Percentiles rank a stretch among this genome's conserved stretches.
These are phyloP conservation scores for Tolypocladium capitatum DNA, from an alignment of 2,329 filamentous ascomycete genomes.

Conservation along the genomic window DNA sequence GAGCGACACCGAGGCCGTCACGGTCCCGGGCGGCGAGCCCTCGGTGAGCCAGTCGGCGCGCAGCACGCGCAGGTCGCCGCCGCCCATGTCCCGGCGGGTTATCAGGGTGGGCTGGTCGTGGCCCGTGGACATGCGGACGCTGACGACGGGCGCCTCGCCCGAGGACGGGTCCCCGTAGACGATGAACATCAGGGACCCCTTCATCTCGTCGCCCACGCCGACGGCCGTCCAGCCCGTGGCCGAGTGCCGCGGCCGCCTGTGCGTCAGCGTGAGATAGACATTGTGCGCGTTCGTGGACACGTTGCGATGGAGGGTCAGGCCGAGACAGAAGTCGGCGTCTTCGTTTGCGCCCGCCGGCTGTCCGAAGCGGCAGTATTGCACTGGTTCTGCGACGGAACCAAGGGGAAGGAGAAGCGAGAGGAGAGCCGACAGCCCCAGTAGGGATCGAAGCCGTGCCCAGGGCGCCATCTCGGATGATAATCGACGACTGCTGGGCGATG, in stretches of 20 bases:
- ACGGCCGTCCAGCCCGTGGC: conserved; percentile 8
- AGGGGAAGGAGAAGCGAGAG: too few relatives aligned
- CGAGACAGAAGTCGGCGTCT: conserved; percentile 8
- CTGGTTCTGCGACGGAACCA: conserved; percentile 1
- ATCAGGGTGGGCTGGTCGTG: conserved; percentile 4
- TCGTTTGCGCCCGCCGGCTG: background rate
- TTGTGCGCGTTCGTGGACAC: conserved; percentile 7
- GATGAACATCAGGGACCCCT: conserved; percentile 10
- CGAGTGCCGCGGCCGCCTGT: background rate
- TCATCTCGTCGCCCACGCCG: conserved; percentile 7
- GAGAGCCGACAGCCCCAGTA: too few relatives aligned
- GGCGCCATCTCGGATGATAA: too few relatives aligned
- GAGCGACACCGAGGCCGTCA: conserved; percentile 5
- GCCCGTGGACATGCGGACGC: conserved; percentile 5
- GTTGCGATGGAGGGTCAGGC: conserved; percentile 8
- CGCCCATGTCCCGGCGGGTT: background rate
- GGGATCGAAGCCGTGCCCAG: too few relatives aligned
- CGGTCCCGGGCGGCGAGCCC: background rate
- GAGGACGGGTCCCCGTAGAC: conserved; percentile 8
- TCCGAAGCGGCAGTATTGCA: conserved; percentile 9
- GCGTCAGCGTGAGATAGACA: conserved; percentile 6
- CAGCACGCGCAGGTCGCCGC: conserved; percentile 5
- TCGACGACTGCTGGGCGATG: too few relatives aligned
- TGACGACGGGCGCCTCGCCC: conserved; percentile 4
- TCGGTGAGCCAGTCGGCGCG: conserved; percentile 4